Evolutionary conservation across 371 early-diverging fungal genomes (phyloP).

Genomic region (Mucor saturninus): DNA sequence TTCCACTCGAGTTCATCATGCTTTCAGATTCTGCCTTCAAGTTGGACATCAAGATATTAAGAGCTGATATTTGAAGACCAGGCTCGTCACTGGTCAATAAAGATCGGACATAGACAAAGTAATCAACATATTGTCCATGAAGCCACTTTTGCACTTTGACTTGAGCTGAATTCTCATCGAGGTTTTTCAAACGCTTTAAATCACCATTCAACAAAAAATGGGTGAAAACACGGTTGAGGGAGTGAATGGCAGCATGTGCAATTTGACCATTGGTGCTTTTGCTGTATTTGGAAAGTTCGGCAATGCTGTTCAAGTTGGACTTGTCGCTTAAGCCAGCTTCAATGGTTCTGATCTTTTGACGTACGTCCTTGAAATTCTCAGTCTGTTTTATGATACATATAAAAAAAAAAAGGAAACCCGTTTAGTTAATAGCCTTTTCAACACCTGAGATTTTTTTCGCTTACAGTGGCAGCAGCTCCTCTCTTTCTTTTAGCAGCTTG

Average conservation of each 20-base stretch:
- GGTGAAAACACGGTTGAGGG: constrained; percentile 74
- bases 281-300: constrained; percentile 55
- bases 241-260: constrained; percentile 67
- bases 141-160: constrained; percentile 76
- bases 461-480: constrained; percentile 13
- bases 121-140: constrained; percentile 70
- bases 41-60: constrained; percentile 68
- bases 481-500: constrained; percentile 29
- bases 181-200: constrained; percentile 48
- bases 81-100: constrained; percentile 68
- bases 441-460: not conserved
- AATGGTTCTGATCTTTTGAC: constrained; percentile 50
- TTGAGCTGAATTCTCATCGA: constrained; percentile 43
- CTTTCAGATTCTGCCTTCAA: constrained; percentile 67
- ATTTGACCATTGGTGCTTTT: constrained; percentile 41
- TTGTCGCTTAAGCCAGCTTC: constrained; percentile 62
- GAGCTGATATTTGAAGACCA: constrained; percentile 76
- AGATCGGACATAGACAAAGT: constrained; percentile 49
- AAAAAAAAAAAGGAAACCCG: not conserved
- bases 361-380: constrained; percentile 26
- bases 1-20: constrained; percentile 31
- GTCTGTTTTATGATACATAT: not conserved
- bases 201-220: constrained; percentile 70
- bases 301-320: constrained; percentile 65
- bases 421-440: not conserved